Evolutionary conservation across 163 green algal genomes (phyloP).

Genomic region (Scenedesmus sp.): DNA sequence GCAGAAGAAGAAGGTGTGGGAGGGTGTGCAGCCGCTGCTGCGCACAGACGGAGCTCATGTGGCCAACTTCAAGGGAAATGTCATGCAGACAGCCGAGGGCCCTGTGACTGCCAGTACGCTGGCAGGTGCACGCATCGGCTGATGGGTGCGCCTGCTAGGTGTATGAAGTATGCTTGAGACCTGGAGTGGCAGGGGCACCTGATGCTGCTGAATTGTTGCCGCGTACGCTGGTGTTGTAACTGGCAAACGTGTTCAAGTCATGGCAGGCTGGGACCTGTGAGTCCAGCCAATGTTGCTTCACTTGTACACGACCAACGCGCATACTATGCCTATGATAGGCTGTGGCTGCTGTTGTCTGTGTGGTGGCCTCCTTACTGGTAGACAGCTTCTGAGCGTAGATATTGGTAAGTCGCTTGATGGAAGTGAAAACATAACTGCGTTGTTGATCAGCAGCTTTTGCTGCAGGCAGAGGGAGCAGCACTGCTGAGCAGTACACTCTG

Average conservation of each 20-base stretch:
- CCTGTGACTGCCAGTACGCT: conserved; percentile 57
- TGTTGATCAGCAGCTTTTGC: background rate
- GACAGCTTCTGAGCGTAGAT: no score
- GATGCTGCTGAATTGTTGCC: background rate
- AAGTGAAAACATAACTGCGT: background rate
- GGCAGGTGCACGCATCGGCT: conserved; percentile 64
- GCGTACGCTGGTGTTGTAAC: no score
- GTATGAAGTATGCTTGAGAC: background rate
- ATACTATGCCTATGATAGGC: no score
- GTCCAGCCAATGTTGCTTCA: no score
- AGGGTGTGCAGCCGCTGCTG: conserved; percentile 81
- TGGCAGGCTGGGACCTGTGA: no score
- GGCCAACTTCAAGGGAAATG: conserved; percentile 55
- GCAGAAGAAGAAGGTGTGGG: conserved; percentile 99
- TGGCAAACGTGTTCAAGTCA: no score
- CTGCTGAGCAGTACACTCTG: background rate
- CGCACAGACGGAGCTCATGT: conserved; percentile 55
- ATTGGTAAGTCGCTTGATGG: no score
- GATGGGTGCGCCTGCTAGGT: background rate
- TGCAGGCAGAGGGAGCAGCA: background rate
- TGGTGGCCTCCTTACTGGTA: no score
- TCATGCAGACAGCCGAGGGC: conserved; percentile 65
- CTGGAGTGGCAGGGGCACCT: background rate
- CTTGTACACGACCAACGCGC: no score
- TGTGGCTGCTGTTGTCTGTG: no score